A percentile compares a stretch with the other conserved stretches of the same genome.
Evolutionary conservation across 345 rosid genomes (phyloP).

Genomic region (Lenwebbia sp.): DNA sequence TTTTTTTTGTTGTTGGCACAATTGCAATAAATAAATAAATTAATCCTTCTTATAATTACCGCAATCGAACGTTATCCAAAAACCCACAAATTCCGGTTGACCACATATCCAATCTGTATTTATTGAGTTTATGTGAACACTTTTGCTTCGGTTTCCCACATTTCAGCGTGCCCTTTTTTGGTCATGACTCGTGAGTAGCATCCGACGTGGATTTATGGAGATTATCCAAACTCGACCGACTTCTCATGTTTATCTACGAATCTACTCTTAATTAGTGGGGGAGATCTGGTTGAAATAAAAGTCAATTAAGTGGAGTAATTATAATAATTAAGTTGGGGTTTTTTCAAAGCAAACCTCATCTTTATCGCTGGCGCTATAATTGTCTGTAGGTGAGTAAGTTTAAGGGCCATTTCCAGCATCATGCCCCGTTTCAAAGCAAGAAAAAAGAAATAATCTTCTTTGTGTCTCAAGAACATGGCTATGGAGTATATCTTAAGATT

Average conservation of each 20-base stretch:
- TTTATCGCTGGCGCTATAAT: not conserved
- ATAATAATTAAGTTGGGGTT: not conserved
- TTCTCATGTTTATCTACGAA: not conserved
- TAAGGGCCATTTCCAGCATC: not conserved
- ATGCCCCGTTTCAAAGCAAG: not conserved
- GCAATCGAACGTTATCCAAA: not conserved
- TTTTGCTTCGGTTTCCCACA: not conserved
- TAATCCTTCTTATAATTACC: not conserved
- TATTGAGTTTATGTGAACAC: not conserved
- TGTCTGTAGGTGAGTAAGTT: not conserved
- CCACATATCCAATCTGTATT: not conserved
- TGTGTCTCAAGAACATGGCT: not conserved
- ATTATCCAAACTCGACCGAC: not conserved
- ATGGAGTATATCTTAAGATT: not conserved
- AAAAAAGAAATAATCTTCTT: not conserved
- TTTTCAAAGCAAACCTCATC: not conserved
- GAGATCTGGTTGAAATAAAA: not conserved
- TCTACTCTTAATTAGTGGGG: not conserved
- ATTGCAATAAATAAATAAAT: not conserved
- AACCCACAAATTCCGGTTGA: not conserved
- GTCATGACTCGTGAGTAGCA: not conserved
- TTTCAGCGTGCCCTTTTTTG: not conserved
- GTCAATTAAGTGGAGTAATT: not conserved
- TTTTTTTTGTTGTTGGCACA: no score
- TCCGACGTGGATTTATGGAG: not conserved